Evolutionary conservation across 2,329 filamentous ascomycete genomes (phyloP).

Genomic region (Xylaria arbuscula): DNA sequence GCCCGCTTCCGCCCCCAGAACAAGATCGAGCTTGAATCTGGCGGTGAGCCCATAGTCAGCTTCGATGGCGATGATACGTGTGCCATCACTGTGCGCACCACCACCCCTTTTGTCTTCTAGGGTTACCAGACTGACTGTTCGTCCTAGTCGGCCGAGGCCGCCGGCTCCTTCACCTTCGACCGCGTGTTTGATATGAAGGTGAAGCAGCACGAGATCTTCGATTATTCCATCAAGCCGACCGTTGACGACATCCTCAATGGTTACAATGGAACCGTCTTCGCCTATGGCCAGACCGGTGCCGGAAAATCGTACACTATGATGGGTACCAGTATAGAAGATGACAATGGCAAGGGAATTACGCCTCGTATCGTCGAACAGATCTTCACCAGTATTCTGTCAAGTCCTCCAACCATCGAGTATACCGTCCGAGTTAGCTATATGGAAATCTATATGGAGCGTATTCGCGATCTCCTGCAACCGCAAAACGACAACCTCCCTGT

Average conservation of each 20-base stretch:
- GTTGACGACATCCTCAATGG: conserved; percentile 99
- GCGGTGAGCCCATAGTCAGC: conserved; percentile 89
- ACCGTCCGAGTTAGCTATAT: conserved; percentile 99
- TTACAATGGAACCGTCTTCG: conserved; percentile 99
- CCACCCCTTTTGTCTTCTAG: conserved; percentile 20
- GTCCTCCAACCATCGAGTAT: conserved; percentile 94
- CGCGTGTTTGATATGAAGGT: conserved; percentile 96
- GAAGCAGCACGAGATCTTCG: conserved; percentile 92
- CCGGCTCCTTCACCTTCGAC: conserved; percentile 94
- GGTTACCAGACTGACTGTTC: conserved; percentile 44
- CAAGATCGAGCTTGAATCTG: conserved; percentile 88
- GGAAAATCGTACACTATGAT: conserved; percentile 99
- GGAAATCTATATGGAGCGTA: conserved; percentile 99
- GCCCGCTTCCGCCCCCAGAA: conserved; percentile 98
- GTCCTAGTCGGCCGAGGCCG: conserved; percentile 80
- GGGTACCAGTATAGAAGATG: conserved; percentile 93
- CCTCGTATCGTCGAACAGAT: conserved; percentile 98
- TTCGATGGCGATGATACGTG: conserved; percentile 93
- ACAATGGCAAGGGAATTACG: conserved; percentile 89
- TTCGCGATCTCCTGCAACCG: conserved; percentile 90
- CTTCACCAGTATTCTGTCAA: conserved; percentile 92
- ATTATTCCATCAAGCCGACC: conserved; percentile 95
- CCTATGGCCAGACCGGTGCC: conserved; percentile 97
- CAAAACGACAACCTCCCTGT: conserved; percentile 96
- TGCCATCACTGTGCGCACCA: conserved; percentile 76